phyloP scores from a whole-genome alignment of 2,329 filamentous ascomycete genomes.

The Aspergillus calidoustus region DNA sequence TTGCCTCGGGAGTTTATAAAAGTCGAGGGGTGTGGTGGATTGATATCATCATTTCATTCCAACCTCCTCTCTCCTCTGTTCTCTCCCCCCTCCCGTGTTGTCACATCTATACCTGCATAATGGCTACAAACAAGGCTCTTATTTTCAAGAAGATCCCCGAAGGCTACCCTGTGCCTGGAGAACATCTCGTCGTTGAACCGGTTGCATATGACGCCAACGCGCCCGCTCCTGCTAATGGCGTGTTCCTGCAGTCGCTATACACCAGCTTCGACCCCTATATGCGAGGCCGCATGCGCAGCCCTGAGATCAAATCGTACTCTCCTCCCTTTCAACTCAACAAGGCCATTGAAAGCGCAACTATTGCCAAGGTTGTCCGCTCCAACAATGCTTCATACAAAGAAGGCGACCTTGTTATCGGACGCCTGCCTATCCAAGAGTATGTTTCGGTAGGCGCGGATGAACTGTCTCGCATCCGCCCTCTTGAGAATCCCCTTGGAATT shows the following conservation, averaged over 20 bases:
- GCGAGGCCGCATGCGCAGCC: conserved; percentile 75
- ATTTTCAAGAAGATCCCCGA: conserved; percentile 72
- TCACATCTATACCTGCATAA: conserved; percentile 23
- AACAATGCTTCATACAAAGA: conserved; percentile 65
- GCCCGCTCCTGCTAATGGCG: conserved; percentile 65
- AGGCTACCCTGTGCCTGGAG: conserved; percentile 69
- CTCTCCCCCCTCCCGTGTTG: neutral
- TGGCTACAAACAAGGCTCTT: conserved; percentile 70
- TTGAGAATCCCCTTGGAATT: conserved; percentile 68
- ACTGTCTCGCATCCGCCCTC: conserved; percentile 52
- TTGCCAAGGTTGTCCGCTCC: conserved; percentile 74
- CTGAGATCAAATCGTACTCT: conserved; percentile 69
- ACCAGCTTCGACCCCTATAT: conserved; percentile 84
- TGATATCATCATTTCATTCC: conserved; percentile 8
- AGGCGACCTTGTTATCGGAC: conserved; percentile 68
- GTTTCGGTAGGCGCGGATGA: conserved; percentile 58
- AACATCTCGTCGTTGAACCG: conserved; percentile 71
- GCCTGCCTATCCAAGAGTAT: conserved; percentile 71
- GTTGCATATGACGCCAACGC: conserved; percentile 66
- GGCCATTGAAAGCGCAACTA: conserved; percentile 66
- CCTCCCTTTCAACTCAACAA: conserved; percentile 65
- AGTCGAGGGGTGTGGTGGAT: conserved; percentile 2
- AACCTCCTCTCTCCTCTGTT: conserved; percentile 5
- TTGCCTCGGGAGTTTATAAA: conserved; percentile 13
- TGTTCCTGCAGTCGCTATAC: conserved; percentile 73